A percentile compares a stretch with the other conserved stretches of the same genome.
These are phyloP conservation scores for Plasmopara muralis DNA, from an alignment of 352 stramenopile species.

Conservation along the genomic window DNA sequence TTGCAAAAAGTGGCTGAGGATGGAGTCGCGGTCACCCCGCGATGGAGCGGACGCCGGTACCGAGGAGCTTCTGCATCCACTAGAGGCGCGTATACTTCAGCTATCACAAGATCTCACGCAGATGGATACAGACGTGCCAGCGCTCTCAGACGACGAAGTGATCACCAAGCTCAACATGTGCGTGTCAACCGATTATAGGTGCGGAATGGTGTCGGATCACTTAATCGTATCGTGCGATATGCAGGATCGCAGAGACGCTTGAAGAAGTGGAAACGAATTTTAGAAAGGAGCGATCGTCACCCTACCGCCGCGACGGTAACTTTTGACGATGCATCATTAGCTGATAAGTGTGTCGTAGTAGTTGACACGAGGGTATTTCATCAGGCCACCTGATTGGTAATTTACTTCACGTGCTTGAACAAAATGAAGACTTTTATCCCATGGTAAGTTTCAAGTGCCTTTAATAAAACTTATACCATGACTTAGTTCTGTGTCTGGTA, in stretches of 20 bases:
- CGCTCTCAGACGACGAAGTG: conserved; percentile 53
- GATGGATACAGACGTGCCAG: conserved; percentile 24
- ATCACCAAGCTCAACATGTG: conserved; percentile 74
- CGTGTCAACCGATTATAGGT: conserved; percentile 11
- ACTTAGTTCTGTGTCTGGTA: conserved; percentile 5
- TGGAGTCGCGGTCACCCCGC: conserved; percentile 17
- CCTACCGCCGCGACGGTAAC: conserved; percentile 67
- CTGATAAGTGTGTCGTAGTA: conserved; percentile 1
- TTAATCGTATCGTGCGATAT: conserved; percentile 4
- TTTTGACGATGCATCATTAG: conserved; percentile 2
- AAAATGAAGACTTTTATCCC: conserved; percentile 78
- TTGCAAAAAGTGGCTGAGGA: neutral
- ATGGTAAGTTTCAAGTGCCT: conserved; percentile 36
- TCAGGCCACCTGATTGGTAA: conserved; percentile 72
- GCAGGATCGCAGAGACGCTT: conserved; percentile 67
- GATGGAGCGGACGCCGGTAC: conserved; percentile 21
- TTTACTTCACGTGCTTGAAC: conserved; percentile 67
- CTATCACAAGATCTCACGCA: conserved; percentile 63
- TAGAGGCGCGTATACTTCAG: conserved; percentile 54
- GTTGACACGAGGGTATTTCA: conserved; percentile 4
- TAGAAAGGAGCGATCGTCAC: conserved; percentile 61
- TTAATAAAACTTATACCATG: conserved; percentile 13
- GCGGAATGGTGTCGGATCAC: conserved; percentile 6
- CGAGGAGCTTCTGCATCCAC: conserved; percentile 45
- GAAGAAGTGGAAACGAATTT: conserved; percentile 75